Evolutionary conservation across 2,329 filamentous ascomycete genomes (phyloP).

Genomic region (Ceratocystis cubensis): DNA sequence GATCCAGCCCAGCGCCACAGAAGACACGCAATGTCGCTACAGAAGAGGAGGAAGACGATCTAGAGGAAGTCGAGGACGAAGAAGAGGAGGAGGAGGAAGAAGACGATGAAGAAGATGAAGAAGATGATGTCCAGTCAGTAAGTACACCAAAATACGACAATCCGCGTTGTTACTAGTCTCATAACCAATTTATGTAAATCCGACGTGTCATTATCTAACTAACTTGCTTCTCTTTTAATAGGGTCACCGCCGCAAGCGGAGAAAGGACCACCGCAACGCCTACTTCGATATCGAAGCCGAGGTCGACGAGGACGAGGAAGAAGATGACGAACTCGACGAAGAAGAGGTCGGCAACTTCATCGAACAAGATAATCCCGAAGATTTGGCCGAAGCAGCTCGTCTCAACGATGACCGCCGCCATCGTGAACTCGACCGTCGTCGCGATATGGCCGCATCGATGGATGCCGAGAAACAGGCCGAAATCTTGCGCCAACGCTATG

Average conservation of each 20-base stretch:
- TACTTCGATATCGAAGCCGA: conserved; percentile 98
- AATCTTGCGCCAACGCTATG: conserved; percentile 75
- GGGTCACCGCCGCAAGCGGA: conserved; percentile 68
- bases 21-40: conserved; percentile 11
- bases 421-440: conserved; percentile 82
- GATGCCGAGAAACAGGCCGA: conserved; percentile 91
- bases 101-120: conserved; percentile 33
- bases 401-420: conserved; percentile 85
- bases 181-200: not conserved
- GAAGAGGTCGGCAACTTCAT: conserved; percentile 74
- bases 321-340: conserved; percentile 80
- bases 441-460: conserved; percentile 74
- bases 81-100: conserved; percentile 32
- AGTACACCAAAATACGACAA: not conserved
- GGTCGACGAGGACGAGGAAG: conserved; percentile 82
- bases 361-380: conserved; percentile 81
- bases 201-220: conserved; percentile 1
- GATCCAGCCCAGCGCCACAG: conserved; percentile 15
- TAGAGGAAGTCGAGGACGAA: conserved; percentile 19
- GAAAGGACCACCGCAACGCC: conserved; percentile 60
- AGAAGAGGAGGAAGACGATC: conserved; percentile 19
- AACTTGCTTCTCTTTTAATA: conserved; percentile 24
- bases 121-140: conserved; percentile 56
- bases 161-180: no score
- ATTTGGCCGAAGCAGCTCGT: conserved; percentile 65